phyloP scores from a whole-genome alignment of 202 grass and related monocot species.

The Zoysia matrella region DNA sequence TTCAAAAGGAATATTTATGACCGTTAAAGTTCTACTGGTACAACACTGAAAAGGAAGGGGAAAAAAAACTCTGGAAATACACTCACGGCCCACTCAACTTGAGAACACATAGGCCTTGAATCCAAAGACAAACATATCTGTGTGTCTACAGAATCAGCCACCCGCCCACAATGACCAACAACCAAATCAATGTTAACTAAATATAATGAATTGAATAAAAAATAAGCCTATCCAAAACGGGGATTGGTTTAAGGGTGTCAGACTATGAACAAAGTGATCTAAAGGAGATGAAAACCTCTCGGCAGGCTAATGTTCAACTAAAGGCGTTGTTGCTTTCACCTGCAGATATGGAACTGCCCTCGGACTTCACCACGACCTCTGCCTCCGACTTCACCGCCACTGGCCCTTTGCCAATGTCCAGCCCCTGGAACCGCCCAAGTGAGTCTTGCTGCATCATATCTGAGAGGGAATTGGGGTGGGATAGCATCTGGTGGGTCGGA shows the following conservation, averaged over 20 bases:
- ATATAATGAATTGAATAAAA: conserved; percentile 54
- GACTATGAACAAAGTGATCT: conserved; percentile 27
- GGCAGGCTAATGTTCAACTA: conserved; percentile 28
- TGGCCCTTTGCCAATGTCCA: conserved; percentile 82
- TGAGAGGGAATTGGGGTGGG: conserved; percentile 66
- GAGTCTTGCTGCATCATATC: conserved; percentile 94
- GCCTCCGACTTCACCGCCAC: conserved; percentile 49
- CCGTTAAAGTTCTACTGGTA: conserved; percentile 13
- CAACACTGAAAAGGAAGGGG: conserved; percentile 21
- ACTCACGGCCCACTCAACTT: conserved; percentile 38
- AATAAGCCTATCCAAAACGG: conserved; percentile 15
- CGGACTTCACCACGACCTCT: too few species aligned
- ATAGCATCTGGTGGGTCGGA: conserved; percentile 64
- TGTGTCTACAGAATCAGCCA: conserved; percentile 20
- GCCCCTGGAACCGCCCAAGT: conserved; percentile 64
- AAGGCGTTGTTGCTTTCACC: conserved; percentile 79
- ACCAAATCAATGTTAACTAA: conserved; percentile 42
- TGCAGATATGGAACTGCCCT: conserved; percentile 62
- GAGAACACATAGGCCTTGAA: conserved; percentile 30
- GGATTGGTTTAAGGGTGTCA: conserved; percentile 51
- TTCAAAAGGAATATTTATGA: neutral
- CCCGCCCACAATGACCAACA: conserved; percentile 11
- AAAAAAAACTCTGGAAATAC: conserved; percentile 8
- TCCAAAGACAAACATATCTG: neutral
- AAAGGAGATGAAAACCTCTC: conserved; percentile 16